phyloP scores from a whole-genome alignment of 306 rosid genomes.

The Malus sieversii region DNA sequence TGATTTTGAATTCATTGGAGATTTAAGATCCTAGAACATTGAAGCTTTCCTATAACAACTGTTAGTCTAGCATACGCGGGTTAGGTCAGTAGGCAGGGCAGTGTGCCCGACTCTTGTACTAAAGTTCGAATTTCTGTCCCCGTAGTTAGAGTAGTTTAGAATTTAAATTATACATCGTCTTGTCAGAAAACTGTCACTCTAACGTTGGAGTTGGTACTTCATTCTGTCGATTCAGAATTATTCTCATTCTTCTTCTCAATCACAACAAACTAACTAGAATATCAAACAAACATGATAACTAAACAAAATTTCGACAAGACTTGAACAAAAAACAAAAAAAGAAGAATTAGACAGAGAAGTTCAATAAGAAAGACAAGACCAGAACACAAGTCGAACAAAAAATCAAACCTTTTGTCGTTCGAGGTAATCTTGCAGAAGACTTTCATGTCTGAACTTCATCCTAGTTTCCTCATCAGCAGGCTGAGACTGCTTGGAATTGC shows the following conservation, averaged over 20 bases:
- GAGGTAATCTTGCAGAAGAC: conserved; percentile 33
- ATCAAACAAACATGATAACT: background rate
- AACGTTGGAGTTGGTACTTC: background rate
- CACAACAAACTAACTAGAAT: background rate
- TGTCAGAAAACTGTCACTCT: background rate
- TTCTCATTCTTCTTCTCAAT: background rate
- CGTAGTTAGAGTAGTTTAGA: background rate
- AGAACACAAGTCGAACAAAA: background rate
- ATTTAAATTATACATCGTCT: background rate
- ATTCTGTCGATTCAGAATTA: background rate
- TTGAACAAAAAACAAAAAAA: background rate
- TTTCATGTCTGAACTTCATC: conserved; percentile 5
- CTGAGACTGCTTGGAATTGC: conserved; percentile 14
- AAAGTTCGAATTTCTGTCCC: background rate
- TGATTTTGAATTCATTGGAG: too few relatives aligned
- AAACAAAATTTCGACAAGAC: background rate
- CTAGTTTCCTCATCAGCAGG: conserved; percentile 5
- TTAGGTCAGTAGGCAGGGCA: background rate
- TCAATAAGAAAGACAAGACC: background rate
- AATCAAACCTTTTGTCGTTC: conserved; percentile 44
- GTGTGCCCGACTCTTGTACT: background rate
- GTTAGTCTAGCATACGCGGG: too few relatives aligned
- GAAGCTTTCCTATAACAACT: too few relatives aligned
- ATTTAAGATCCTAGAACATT: too few relatives aligned
- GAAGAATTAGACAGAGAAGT: background rate